Evolutionary conservation across 192 early-diverging fungal genomes (phyloP), one percentile per base, ranked within the genome.

Genomic region (Rhizophlyctis rosea): DNA sequence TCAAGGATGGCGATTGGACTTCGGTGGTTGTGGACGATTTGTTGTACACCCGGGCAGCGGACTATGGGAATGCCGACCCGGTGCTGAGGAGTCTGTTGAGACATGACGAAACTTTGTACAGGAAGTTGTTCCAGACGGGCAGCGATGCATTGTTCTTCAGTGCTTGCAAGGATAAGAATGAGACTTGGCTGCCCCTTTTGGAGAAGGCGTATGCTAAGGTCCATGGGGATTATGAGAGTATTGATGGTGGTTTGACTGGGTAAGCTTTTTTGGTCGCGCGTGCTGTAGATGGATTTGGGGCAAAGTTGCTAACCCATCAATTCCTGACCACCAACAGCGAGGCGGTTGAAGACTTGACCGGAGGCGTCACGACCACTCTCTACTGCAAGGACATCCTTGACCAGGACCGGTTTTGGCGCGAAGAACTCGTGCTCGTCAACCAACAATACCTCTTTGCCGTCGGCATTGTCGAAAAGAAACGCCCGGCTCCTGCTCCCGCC

Each of bases 191-290:
- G 34, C 81, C 80, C 4, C 55, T 83, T 2, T 64, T 82, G 56
- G 81, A 83, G 57, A 83, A 83, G 53, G 81, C 81, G 3, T 83
- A 77, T 64, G 80, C 81, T 14, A 83, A 83, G 65, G 67, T 77
- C 28, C 76, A 83, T 64, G 77, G 77, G 5, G 70, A 73, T 51
- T 83, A 83, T 48, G 78, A 77, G 50, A 51, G 60, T 14, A 64
- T 81, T 34, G 58, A 52, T 34, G 79, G 80, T 31, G 76, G 80
- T 9, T 61, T 57, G 56, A 47, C 56, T 30, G 33, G 33, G 14
- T 44, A 44, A 7, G 39, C n/a, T n/a, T n/a, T 44, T 18, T 44
- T 44, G 39, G 39, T 18, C 39, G 39, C 39, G 18, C 39, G 18
- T 18, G n/a, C n/a, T n/a, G n/a, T n/a, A n/a, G n/a, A n/a, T n/a